Percentiles rank a stretch among this genome's conserved stretches.
These are phyloP conservation scores for Hemerocallis citrina DNA, from an alignment of 106 monocot genomes.

Conservation along the genomic window DNA sequence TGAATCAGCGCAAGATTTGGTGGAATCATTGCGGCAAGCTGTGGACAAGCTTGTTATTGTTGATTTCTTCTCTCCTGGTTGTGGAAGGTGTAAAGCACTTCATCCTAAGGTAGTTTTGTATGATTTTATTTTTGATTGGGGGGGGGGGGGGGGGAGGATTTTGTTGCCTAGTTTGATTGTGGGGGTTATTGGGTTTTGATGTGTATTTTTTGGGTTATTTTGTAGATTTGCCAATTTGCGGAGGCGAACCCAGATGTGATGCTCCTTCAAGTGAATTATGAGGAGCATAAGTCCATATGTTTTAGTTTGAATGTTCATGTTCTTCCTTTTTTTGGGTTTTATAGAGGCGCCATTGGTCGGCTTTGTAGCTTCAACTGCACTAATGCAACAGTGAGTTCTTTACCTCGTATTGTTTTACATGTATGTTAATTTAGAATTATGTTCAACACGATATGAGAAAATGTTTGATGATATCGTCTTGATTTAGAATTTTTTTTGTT, in stretches of 20 bases:
- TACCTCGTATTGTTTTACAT: background rate
- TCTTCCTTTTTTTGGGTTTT: constrained; percentile 95
- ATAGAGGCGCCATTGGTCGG: constrained; percentile 82
- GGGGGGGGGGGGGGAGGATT: background rate
- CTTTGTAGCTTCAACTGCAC: constrained; percentile 98
- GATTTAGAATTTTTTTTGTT: too few species aligned
- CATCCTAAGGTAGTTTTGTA: constrained; percentile 63
- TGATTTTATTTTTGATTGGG: too few species aligned
- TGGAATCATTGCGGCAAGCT: constrained; percentile 47
- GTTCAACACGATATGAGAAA: too few species aligned
- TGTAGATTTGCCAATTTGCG: constrained; percentile 85
- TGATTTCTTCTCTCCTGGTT: constrained; percentile 94
- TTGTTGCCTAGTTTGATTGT: background rate
- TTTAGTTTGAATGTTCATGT: constrained; percentile 86
- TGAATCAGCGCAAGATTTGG: constrained; percentile 69
- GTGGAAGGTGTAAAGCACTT: constrained; percentile 78
- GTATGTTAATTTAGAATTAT: background rate
- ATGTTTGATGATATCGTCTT: background rate
- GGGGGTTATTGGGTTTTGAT: background rate
- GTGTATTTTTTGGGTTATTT: background rate
- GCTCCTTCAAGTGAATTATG: constrained; percentile 83
- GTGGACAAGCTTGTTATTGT: constrained; percentile 68
- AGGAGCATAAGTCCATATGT: constrained; percentile 91
- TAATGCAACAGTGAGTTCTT: constrained; percentile 70
- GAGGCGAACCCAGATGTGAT: constrained; percentile 72